A percentile compares a stretch with the other conserved stretches of the same genome.
Evolutionary conservation across 2,329 filamentous ascomycete species (phyloP).

Genomic region (Botrytis squamosa): DNA sequence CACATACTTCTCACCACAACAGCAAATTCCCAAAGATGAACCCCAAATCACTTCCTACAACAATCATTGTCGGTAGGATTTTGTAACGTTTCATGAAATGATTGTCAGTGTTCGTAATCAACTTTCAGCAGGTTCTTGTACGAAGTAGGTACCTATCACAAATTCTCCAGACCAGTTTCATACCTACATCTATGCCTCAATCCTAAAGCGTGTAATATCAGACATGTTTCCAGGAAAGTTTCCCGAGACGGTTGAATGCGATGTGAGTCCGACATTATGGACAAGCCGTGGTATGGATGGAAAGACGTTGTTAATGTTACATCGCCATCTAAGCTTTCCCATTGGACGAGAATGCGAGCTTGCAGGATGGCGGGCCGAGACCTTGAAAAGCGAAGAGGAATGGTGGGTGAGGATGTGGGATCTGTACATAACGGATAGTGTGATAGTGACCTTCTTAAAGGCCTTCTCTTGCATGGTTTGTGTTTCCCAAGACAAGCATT

Average conservation of each 20-base stretch:
- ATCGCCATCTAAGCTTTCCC: not conserved
- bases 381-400: not conserved
- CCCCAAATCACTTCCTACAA: too few species aligned
- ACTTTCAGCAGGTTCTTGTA: not conserved
- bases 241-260: not conserved
- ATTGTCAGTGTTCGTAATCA: not conserved
- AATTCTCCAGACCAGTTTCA: not conserved
- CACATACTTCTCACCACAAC: too few species aligned
- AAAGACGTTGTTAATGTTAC: not conserved
- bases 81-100: not conserved
- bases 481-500: not conserved
- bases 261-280: not conserved
- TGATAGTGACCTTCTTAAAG: not conserved
- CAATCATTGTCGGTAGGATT: not conserved
- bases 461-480: too few species aligned
- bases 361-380: not conserved
- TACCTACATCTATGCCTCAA: not conserved
- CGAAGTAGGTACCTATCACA: not conserved
- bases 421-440: not conserved
- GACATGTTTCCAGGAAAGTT: not conserved
- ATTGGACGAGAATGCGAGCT: slow-evolving; percentile 6
- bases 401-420: not conserved
- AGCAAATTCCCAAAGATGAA: too few species aligned
- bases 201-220: not conserved
- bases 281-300: not conserved